phyloP scores from a whole-genome alignment of 257 asterid species.

The Ocimum tenuiflorum region DNA sequence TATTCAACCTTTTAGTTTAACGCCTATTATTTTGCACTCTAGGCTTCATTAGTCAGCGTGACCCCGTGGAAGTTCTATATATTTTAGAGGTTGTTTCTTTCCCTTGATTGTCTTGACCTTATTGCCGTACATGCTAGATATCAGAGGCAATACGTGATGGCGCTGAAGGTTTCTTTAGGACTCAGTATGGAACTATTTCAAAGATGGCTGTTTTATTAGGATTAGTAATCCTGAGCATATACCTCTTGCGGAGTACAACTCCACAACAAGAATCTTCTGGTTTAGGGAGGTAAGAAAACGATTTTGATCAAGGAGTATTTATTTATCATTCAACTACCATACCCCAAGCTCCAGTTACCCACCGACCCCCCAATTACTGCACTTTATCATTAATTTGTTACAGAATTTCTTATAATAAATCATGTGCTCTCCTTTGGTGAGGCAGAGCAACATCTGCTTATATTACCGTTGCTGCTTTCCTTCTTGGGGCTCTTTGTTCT shows the following conservation, averaged over 20 bases:
- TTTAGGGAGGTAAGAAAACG: slow-evolving; percentile 60
- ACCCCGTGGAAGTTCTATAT: neutral
- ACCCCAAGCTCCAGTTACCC: neutral
- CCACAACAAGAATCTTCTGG: slow-evolving; percentile 95
- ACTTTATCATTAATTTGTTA: neutral
- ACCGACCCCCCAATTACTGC: neutral
- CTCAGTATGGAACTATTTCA: slow-evolving; percentile 91
- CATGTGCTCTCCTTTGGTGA: slow-evolving; percentile 22
- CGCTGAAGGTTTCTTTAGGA: slow-evolving; percentile 96
- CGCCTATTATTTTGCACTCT: slow-evolving; percentile 4
- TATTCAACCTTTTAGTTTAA: neutral
- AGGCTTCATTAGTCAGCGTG: neutral
- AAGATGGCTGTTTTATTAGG: slow-evolving; percentile 85
- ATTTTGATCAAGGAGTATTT: slow-evolving; percentile 2
- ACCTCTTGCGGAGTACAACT: slow-evolving; percentile 73
- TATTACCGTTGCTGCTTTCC: slow-evolving; percentile 81
- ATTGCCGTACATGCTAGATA: slow-evolving; percentile 51
- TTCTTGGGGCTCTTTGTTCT: slow-evolving; percentile 95
- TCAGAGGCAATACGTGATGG: slow-evolving; percentile 99
- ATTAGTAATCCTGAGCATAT: slow-evolving; percentile 65
- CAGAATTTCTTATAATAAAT: neutral
- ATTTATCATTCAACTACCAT: neutral
- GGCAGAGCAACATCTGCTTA: slow-evolving; percentile 76
- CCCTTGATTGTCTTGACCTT: slow-evolving; percentile 26
- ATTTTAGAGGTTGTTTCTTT: slow-evolving; percentile 6